phyloP scores from a whole-genome alignment of 1,284 basidiomycete genomes.

The Cutaneotrichosporon dermatis region DNA sequence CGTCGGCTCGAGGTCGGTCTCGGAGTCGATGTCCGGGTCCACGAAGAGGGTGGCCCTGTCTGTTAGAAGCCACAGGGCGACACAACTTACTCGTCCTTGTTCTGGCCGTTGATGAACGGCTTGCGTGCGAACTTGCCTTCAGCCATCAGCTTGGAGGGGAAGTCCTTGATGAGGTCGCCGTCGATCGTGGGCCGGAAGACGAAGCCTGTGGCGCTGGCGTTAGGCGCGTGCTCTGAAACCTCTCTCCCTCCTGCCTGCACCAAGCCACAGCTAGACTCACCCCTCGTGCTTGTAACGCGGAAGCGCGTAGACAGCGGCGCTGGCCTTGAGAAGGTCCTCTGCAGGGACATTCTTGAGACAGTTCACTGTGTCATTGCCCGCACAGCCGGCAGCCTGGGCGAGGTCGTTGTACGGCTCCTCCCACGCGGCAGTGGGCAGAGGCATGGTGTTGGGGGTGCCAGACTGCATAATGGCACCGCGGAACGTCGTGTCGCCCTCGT shows the following conservation, averaged over 20 bases:
- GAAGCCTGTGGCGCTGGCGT: neutral
- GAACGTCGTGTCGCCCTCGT: constrained; percentile 38
- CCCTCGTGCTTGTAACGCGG: too few relatives aligned
- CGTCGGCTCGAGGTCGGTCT: neutral
- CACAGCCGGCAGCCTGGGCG: neutral
- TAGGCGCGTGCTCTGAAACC: neutral
- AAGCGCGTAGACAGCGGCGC: neutral
- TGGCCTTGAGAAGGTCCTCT: constrained; percentile 29
- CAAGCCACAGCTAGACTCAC: too few relatives aligned
- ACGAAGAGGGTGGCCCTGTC: constrained; percentile 17
- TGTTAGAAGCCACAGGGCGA: neutral
- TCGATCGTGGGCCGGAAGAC: constrained; percentile 34
- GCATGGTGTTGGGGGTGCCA: constrained; percentile 38
- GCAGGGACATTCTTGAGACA: constrained; percentile 38
- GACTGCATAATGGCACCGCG: constrained; percentile 48
- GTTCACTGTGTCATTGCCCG: constrained; percentile 19
- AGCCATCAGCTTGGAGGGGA: constrained; percentile 35
- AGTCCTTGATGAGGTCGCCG: constrained; percentile 41
- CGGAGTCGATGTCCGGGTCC: neutral
- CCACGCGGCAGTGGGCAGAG: constrained; percentile 24
- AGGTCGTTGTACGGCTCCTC: constrained; percentile 31
- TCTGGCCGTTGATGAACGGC: constrained; percentile 47
- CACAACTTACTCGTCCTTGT: constrained; percentile 36
- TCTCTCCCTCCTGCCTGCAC: too few relatives aligned
- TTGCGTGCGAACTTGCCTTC: constrained; percentile 37